Evolutionary conservation across 192 early-diverging fungal genomes (phyloP).

Genomic region (Entophlyctis luteolus): DNA sequence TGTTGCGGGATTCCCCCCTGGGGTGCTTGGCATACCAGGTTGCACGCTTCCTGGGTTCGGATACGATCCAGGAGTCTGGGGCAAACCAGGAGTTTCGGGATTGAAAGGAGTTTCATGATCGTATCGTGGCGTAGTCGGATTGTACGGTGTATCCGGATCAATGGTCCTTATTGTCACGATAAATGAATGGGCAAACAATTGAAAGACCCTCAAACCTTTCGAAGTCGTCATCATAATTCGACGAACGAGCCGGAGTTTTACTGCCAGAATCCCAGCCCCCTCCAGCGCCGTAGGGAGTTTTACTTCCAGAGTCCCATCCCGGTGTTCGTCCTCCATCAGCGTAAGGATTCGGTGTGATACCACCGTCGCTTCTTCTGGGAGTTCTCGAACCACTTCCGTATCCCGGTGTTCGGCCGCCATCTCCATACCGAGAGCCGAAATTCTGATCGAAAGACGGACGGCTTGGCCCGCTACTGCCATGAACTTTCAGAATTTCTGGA

Average conservation of each 20-base stretch:
- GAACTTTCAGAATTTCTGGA: constrained; percentile 67
- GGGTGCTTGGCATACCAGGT: not conserved
- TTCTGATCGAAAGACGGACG: constrained; percentile 19
- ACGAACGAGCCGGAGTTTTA: constrained; percentile 21
- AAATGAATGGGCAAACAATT: too few relatives aligned
- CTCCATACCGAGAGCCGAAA: not conserved
- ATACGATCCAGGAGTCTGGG: constrained; percentile 29
- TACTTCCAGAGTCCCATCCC: constrained; percentile 63
- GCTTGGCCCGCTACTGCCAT: constrained; percentile 32
- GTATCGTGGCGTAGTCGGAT: constrained; percentile 24
- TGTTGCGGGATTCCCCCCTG: constrained; percentile 15
- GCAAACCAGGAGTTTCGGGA: constrained; percentile 24
- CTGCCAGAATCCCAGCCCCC: constrained; percentile 46
- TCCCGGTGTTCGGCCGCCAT: constrained; percentile 47
- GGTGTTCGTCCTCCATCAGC: constrained; percentile 62
- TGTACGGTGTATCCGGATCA: constrained; percentile 17
- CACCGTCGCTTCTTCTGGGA: constrained; percentile 17
- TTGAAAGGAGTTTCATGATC: constrained; percentile 24
- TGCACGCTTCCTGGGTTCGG: constrained; percentile 22
- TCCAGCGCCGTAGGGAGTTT: constrained; percentile 57
- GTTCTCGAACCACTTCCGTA: constrained; percentile 21
- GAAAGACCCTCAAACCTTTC: too few relatives aligned
- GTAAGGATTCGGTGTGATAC: constrained; percentile 38
- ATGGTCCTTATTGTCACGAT: constrained; percentile 6
- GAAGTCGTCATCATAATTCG: constrained; percentile 17